Evolutionary conservation across 192 early-diverging fungal genomes (phyloP), one percentile per base, ranked within the genome.

Genomic region (Endogone sp.): DNA sequence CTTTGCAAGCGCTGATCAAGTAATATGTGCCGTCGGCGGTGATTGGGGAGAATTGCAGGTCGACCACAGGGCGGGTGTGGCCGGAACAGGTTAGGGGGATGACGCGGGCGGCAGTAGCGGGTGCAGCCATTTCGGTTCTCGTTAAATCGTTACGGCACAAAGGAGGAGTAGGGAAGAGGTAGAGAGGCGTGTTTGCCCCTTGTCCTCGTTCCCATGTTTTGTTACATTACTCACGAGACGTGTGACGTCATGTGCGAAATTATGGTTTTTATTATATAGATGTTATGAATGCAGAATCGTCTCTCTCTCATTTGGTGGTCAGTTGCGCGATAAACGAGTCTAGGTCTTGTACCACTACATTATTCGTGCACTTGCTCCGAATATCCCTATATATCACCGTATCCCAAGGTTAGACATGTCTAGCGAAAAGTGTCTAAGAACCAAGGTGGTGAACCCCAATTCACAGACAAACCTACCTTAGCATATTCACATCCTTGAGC

Each of bases 1-100:
- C 89, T 87, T 95, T 95, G 85, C 94, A 95, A 26, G 94, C 93
- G 65, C 88, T 90, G 63, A 95, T 93, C 60, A 95, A 82, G 76
- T 89, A 86, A 73, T 90, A 95, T 56, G 74, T 74, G 70, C 89
- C 91, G 69, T 90, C 91, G 11, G 83, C 68, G 44, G 85, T 88
- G 65, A 91, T 82, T 54, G 84, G 77, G 4, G 93, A 94, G 69
- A 95, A 95, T 60, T 82, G 85, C 56, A 95, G 84, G 78, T 95
- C 92, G 20, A 94, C 93, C 21, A 96, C 94, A 25, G 94, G 94
- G 23, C 94, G 86, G 21, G 94, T 93, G 66, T 96, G 94, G 2
- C 94, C 94, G 26, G 93, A 90, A 77, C 94, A 96, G 13, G 93
- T 93, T 68, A 96, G 78, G 25, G 94, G 89, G 62, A 91, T 91